Percentiles rank a stretch among this genome's conserved stretches.
Evolutionary conservation across 2,329 filamentous ascomycete genomes (phyloP).

Genomic region (Sclerotinia trifoliorum): DNA sequence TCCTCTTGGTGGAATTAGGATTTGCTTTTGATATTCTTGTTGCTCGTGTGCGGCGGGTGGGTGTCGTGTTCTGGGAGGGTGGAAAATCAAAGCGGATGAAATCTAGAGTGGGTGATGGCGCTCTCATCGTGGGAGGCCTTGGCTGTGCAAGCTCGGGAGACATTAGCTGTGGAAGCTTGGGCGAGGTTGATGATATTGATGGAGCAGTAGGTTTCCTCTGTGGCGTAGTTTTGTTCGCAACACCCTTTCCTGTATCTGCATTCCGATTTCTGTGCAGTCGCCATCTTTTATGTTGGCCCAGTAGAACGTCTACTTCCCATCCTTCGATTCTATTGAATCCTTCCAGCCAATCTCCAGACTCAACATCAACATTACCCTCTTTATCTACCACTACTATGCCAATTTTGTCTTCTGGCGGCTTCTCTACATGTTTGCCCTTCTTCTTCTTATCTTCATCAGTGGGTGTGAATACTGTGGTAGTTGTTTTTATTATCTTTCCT

Average conservation of each 20-base stretch:
- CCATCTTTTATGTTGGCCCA: constrained; percentile 1
- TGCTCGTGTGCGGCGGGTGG: background rate
- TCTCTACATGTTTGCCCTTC: background rate
- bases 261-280: background rate
- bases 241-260: background rate
- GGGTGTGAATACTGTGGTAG: constrained; percentile 9
- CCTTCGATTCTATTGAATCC: constrained; percentile 15
- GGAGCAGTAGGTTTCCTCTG: background rate
- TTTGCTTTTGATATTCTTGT: constrained; percentile 12
- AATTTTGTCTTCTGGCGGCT: constrained; percentile 6
- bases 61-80: background rate
- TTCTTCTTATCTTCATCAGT: background rate
- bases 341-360: constrained; percentile 16
- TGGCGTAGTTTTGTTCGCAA: background rate
- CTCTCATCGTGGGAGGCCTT: background rate
- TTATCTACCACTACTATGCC: constrained; percentile 21
- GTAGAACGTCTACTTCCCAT: constrained; percentile 21
- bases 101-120: background rate
- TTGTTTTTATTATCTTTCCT: constrained; percentile 13
- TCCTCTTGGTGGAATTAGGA: background rate
- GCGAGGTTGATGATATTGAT: background rate
- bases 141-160: background rate
- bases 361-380: constrained; percentile 19
- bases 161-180: background rate
- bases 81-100: constrained; percentile 3